These are phyloP conservation scores for Linum trigynum DNA, from an alignment of 345 rosid species.

Conservation along the genomic window DNA sequence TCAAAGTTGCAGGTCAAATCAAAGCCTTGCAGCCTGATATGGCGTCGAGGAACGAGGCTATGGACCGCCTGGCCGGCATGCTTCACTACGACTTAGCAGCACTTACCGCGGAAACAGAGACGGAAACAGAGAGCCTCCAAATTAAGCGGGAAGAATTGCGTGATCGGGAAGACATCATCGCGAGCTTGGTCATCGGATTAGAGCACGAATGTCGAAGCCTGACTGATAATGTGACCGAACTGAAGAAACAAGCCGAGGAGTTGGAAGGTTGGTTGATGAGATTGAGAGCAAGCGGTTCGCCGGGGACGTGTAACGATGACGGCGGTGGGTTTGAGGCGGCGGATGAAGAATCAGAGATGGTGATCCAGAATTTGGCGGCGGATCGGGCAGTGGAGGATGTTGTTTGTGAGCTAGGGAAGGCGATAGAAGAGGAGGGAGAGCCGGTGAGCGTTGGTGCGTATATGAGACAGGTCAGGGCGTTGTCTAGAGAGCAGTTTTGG, in stretches of 20 bases:
- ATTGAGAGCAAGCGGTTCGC: conserved; percentile 6
- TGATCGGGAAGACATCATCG: conserved; percentile 10
- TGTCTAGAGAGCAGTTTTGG: conserved; percentile 60
- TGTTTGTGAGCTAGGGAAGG: conserved; percentile 42
- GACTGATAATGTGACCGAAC: conserved; percentile 17
- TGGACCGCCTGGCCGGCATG: conserved; percentile 51
- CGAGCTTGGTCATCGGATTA: conserved; percentile 22
- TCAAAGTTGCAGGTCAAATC: too few relatives aligned
- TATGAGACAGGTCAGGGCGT: conserved; percentile 45
- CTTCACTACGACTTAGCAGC: conserved; percentile 41
- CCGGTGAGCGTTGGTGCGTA: conserved; percentile 35
- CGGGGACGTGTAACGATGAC: conserved; percentile 13
- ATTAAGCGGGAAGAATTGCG: conserved; percentile 29
- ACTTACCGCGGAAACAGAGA: conserved; percentile 16
- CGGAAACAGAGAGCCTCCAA: conserved; percentile 35
- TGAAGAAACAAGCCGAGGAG: conserved; percentile 21
- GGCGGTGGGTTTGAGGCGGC: conserved; percentile 24
- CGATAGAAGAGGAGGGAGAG: conserved; percentile 21
- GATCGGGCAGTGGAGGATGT: conserved; percentile 55
- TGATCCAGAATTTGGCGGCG: conserved; percentile 29
- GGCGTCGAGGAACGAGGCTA: conserved; percentile 46
- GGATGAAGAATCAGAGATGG: conserved; percentile 23
- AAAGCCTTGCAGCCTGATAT: background rate
- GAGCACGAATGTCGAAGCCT: conserved; percentile 31
- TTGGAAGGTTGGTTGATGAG: conserved; percentile 37